Conservation (phyloP, 129 eudicot species). For the Lonicera japonica region DNA sequence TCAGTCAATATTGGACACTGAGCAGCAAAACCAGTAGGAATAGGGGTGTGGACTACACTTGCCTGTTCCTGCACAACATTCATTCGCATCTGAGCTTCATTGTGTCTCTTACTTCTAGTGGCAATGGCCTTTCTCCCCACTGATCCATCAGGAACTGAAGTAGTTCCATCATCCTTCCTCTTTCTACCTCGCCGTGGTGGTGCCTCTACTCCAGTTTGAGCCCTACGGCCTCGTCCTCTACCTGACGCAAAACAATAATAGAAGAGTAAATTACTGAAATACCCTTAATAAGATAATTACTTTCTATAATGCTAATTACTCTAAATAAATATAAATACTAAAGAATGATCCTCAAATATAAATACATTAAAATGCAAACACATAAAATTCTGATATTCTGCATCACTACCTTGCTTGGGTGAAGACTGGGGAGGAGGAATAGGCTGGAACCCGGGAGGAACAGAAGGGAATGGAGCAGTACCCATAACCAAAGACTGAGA, state of each 20-base stretch:
- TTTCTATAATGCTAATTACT: too few species aligned
- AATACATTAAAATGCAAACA: too few species aligned
- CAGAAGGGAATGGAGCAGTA: constrained; percentile 23
- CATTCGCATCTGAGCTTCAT: constrained; percentile 26
- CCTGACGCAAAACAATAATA: neutral
- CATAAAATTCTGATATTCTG: too few species aligned
- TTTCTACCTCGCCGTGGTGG: constrained; percentile 63
- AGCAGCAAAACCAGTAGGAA: constrained; percentile 16
- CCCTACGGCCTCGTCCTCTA: constrained; percentile 57
- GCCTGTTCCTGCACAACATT: constrained; percentile 19
- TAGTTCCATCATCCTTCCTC: constrained; percentile 29
- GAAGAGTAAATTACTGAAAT: too few species aligned
- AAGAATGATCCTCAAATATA: too few species aligned
- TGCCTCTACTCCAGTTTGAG: constrained; percentile 41
- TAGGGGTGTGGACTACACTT: constrained; percentile 9
- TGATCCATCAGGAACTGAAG: constrained; percentile 24
- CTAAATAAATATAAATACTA: too few species aligned
- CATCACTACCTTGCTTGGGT: constrained; percentile 27
- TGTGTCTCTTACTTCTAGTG: constrained; percentile 43
- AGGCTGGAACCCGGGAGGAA: constrained; percentile 22
- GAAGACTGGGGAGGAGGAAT: constrained; percentile 25
- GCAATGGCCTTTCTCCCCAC: constrained; percentile 43
- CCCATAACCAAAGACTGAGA: constrained; percentile 14
- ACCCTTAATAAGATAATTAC: too few species aligned
- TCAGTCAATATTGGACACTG: constrained; percentile 23